These are phyloP conservation scores for Pyrenopolyporus hunteri DNA, from an alignment of 495 filamentous ascomycete genomes.

Conservation along the genomic window DNA sequence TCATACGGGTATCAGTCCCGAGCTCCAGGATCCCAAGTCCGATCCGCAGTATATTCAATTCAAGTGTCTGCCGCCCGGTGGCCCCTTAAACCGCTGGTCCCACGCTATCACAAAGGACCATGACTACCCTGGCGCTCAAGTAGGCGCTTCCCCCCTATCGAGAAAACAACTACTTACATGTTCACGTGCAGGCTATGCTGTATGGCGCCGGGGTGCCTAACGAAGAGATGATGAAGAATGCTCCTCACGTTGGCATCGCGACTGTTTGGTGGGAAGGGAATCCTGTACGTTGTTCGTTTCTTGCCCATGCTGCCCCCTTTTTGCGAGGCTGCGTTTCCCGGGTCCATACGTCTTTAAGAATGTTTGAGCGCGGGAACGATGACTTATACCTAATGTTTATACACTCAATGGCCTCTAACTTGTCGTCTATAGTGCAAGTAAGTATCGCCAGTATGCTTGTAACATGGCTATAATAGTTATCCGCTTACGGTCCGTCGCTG, in stretches of 20 bases:
- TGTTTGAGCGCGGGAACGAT: no score
- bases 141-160: constrained; percentile 41
- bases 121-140: constrained; percentile 94
- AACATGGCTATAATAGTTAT: constrained; percentile 6
- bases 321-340: not conserved
- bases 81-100: constrained; percentile 56
- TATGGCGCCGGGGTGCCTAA: constrained; percentile 91
- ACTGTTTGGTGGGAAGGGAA: constrained; percentile 99
- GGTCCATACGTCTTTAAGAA: not conserved
- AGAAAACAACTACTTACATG: constrained; percentile 1
- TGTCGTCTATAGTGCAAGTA: constrained; percentile 58
- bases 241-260: constrained; percentile 86
- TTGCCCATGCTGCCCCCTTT: constrained; percentile 25
- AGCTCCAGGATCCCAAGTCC: constrained; percentile 41
- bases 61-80: constrained; percentile 48
- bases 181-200: constrained; percentile 80
- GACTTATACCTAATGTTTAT: no score
- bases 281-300: constrained; percentile 52
- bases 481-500: not conserved
- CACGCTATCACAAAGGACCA: constrained; percentile 63
- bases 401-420: constrained; percentile 1
- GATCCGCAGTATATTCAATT: constrained; percentile 55
- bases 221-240: constrained; percentile 83
- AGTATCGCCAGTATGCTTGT: constrained; percentile 31
- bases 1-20: constrained; percentile 9